Conservation (phyloP, 345 rosid genomes). For the Turnera subulata region DNA sequence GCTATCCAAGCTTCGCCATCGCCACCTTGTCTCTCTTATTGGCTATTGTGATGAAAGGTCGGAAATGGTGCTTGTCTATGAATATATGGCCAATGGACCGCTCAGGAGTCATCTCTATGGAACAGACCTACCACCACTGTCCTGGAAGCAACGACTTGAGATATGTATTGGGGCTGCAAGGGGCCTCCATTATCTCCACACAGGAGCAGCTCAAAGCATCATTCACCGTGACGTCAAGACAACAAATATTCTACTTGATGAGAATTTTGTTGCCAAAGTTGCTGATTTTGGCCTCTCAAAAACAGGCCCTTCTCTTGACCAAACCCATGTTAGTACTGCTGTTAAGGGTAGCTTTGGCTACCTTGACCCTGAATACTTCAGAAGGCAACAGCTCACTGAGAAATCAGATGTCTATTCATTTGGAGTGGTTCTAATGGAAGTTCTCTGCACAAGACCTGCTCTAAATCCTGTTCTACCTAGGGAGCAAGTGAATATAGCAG, state of each 20-base stretch:
- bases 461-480: conserved; percentile 91
- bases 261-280: conserved; percentile 89
- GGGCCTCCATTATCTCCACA: conserved; percentile 96
- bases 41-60: conserved; percentile 95
- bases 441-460: conserved; percentile 94
- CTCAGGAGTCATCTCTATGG: conserved; percentile 94
- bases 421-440: conserved; percentile 97
- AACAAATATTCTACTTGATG: conserved; percentile 91
- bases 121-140: conserved; percentile 68
- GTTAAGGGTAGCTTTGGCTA: conserved; percentile 99
- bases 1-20: conserved; percentile 93
- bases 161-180: conserved; percentile 97
- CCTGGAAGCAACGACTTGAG: conserved; percentile 97
- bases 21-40: conserved; percentile 96
- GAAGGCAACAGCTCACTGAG: conserved; percentile 95
- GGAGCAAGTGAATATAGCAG: conserved; percentile 97
- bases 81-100: conserved; percentile 98
- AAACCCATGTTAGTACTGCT: conserved; percentile 97
- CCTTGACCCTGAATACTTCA: conserved; percentile 96
- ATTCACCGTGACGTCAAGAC: conserved; percentile 99
- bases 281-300: conserved; percentile 98
- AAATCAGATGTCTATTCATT: conserved; percentile 97
- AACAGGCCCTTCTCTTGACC: conserved; percentile 87
- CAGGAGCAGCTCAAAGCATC: conserved; percentile 96
- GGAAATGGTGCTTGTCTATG: conserved; percentile 94